Evolutionary conservation across 2,329 filamentous ascomycete species (phyloP).

Genomic region (Fusarium graminum): DNA sequence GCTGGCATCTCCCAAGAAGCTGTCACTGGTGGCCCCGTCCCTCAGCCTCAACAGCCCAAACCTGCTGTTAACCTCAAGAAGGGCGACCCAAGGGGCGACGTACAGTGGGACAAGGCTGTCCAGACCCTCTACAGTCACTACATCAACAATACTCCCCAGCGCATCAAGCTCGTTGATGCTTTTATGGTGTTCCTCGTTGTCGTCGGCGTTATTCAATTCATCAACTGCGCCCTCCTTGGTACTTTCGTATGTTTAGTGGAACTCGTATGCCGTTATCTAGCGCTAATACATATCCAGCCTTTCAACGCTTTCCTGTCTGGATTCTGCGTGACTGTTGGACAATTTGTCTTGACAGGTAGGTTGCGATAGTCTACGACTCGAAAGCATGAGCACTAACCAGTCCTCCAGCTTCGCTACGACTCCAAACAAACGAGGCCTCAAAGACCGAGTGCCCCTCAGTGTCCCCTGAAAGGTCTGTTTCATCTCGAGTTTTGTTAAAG

Average conservation of each 20-base stretch:
- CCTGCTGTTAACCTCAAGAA: slow-evolving; percentile 40
- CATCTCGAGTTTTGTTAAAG: too few relatives aligned
- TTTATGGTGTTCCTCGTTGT: slow-evolving; percentile 91
- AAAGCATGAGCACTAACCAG: slow-evolving; percentile 22
- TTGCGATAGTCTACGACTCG: slow-evolving; percentile 33
- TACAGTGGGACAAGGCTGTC: slow-evolving; percentile 70
- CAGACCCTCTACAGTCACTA: slow-evolving; percentile 83
- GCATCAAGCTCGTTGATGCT: slow-evolving; percentile 89
- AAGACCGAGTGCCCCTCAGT: slow-evolving; percentile 80
- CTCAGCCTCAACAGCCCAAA: slow-evolving; percentile 41
- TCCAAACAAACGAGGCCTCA: slow-evolving; percentile 90
- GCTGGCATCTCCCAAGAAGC: slow-evolving; percentile 51
- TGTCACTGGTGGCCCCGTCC: slow-evolving; percentile 47
- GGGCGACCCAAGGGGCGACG: slow-evolving; percentile 42
- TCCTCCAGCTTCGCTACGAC: slow-evolving; percentile 76
- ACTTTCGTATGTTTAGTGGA: slow-evolving; percentile 81
- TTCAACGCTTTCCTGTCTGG: slow-evolving; percentile 99
- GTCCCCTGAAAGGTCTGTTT: slow-evolving; percentile 78
- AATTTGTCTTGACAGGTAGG: slow-evolving; percentile 94
- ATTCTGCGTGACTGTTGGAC: slow-evolving; percentile 93
- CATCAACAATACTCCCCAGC: slow-evolving; percentile 83
- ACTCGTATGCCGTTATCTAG: too few relatives aligned
- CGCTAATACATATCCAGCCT: slow-evolving; percentile 69
- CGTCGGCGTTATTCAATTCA: slow-evolving; percentile 90
- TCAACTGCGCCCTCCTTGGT: slow-evolving; percentile 90